Percentiles rank a stretch among this genome's conserved stretches.
phyloP scores from a whole-genome alignment of 2,329 filamentous ascomycete species.

The Talaromyces islandicus region DNA sequence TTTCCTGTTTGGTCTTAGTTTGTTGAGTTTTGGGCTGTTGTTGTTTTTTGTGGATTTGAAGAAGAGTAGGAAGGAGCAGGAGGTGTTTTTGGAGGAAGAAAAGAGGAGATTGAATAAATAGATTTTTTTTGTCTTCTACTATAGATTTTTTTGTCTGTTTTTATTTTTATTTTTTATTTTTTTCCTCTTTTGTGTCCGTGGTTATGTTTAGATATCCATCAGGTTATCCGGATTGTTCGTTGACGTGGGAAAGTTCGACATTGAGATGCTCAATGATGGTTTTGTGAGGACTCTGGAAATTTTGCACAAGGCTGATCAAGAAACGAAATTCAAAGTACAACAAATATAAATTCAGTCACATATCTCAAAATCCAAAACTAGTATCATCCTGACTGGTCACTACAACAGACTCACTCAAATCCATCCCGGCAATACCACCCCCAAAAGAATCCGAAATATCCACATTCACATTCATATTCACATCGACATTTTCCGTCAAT shows the following conservation, averaged over 20 bases:
- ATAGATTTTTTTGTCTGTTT: too few species aligned
- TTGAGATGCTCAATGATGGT: too few species aligned
- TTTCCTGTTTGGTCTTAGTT: slow-evolving; percentile 56
- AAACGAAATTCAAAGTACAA: too few species aligned
- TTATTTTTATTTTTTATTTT: too few species aligned
- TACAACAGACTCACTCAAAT: background rate
- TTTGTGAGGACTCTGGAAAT: too few species aligned
- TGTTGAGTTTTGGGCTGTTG: slow-evolving; percentile 50
- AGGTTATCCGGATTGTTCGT: background rate
- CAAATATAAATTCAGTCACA: background rate
- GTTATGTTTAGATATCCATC: background rate
- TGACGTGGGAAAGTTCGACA: too few species aligned
- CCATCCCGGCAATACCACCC: background rate
- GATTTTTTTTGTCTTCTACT: background rate
- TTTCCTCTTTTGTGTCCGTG: background rate
- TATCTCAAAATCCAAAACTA: background rate
- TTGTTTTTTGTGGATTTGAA: slow-evolving; percentile 55
- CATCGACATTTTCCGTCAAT: background rate
- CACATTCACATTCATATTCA: slow-evolving; percentile 4
- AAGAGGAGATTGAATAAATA: slow-evolving; percentile 7
- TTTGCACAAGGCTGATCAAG: too few species aligned
- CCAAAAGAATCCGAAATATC: background rate
- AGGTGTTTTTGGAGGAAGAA: slow-evolving; percentile 44
- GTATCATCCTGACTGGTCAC: background rate
- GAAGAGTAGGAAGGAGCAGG: slow-evolving; percentile 56